A percentile compares a stretch with the other conserved stretches of the same genome.
Conservation (phyloP, 495 filamentous ascomycete species). For the Hypoxylon lenormandii region DNA sequence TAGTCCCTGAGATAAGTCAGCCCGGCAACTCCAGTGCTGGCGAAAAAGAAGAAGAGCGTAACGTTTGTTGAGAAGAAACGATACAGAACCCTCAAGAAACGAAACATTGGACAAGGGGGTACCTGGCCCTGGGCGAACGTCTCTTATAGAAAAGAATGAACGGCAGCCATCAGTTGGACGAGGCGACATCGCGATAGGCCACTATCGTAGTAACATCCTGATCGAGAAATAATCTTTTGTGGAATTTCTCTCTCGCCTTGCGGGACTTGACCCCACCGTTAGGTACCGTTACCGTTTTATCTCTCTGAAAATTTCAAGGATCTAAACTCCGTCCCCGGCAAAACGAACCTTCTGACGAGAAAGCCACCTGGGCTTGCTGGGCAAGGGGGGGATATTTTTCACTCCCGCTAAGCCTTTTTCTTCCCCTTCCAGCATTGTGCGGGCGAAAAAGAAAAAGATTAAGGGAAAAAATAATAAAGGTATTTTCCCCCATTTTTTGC, state of each 20-base stretch:
- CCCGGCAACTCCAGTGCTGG: constrained; percentile 12
- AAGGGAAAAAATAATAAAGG: constrained; percentile 22
- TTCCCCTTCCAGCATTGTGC: constrained; percentile 21
- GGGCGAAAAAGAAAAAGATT: constrained; percentile 9
- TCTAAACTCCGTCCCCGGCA: constrained; percentile 34
- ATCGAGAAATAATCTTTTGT: constrained; percentile 26
- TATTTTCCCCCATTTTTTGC: constrained; percentile 26
- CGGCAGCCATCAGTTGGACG: constrained; percentile 30
- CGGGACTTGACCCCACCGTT: constrained; percentile 41
- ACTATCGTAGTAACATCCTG: constrained; percentile 33
- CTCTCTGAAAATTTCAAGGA: constrained; percentile 24
- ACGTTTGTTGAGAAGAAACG: not conserved
- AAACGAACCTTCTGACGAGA: constrained; percentile 22
- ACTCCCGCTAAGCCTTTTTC: constrained; percentile 19
- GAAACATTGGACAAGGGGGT: constrained; percentile 16
- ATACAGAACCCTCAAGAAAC: constrained; percentile 5
- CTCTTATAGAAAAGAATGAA: constrained; percentile 8
- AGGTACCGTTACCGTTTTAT: constrained; percentile 43
- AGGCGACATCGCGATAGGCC: constrained; percentile 42
- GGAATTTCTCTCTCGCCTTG: constrained; percentile 28
- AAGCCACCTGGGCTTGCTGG: not conserved
- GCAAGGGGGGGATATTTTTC: not conserved
- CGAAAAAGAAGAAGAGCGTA: not conserved
- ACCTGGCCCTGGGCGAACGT: constrained; percentile 4
- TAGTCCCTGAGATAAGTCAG: constrained; percentile 7